A percentile compares a stretch with the other conserved stretches of the same genome.
Evolutionary conservation across 129 eudicot species (phyloP).

Genomic region (Calendula officinalis): DNA sequence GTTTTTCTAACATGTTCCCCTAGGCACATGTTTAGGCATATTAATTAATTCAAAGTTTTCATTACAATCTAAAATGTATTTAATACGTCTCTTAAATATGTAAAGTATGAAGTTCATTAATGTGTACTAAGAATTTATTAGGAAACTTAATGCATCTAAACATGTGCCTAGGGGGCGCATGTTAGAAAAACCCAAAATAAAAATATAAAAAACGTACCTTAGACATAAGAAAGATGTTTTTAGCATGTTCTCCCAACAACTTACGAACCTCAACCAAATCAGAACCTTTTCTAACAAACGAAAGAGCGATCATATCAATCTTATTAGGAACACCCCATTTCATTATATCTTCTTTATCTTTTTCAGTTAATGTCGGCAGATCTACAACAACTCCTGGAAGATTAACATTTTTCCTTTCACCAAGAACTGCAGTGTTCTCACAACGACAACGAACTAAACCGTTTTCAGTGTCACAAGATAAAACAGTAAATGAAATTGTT

Average conservation of each 20-base stretch:
- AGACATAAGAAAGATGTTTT: constrained; percentile 67
- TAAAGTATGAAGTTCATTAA: too few species aligned
- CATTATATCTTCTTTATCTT: constrained; percentile 68
- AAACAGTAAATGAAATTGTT: constrained; percentile 58
- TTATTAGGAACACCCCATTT: constrained; percentile 56
- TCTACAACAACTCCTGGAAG: constrained; percentile 76
- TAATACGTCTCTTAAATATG: too few species aligned
- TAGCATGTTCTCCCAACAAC: constrained; percentile 56
- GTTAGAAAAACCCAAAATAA: too few species aligned
- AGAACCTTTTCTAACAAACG: constrained; percentile 63
- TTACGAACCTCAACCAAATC: constrained; percentile 69
- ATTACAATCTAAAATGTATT: too few species aligned
- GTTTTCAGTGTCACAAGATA: constrained; percentile 51
- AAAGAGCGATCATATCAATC: constrained; percentile 19
- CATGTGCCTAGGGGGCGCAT: too few species aligned
- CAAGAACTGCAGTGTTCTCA: constrained; percentile 72
- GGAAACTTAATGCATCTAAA: too few species aligned
- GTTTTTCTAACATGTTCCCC: too few species aligned
- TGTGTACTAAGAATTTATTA: too few species aligned
- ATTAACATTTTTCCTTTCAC: constrained; percentile 77
- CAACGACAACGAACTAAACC: constrained; percentile 69
- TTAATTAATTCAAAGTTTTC: too few species aligned
- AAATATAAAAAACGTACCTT: constrained; percentile 37
- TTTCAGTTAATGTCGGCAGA: constrained; percentile 66
- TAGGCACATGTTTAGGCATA: too few species aligned